Conservation (phyloP, 2,329 filamentous ascomycete genomes). For the Lasiodiplodia sp. region DNA sequence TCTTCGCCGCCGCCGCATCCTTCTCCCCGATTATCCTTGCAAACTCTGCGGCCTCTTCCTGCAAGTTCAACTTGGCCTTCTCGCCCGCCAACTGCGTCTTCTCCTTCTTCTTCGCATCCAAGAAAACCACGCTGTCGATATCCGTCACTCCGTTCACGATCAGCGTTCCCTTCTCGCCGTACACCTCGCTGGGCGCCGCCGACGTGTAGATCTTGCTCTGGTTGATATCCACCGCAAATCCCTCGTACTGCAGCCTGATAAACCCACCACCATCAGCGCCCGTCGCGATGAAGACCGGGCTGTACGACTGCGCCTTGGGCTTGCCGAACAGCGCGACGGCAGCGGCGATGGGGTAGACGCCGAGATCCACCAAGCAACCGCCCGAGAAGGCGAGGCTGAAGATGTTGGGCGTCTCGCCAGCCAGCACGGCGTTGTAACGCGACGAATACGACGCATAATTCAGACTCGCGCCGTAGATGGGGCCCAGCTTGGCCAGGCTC, state of each 20-base stretch:
- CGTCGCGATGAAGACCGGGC: slow-evolving; percentile 52
- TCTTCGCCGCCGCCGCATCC: slow-evolving; percentile 47
- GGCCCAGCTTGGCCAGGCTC: slow-evolving; percentile 48
- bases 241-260: slow-evolving; percentile 53
- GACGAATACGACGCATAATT: slow-evolving; percentile 54
- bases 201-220: slow-evolving; percentile 54
- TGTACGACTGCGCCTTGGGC: slow-evolving; percentile 51
- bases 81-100: slow-evolving; percentile 48
- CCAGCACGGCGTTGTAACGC: slow-evolving; percentile 56
- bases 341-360: slow-evolving; percentile 57
- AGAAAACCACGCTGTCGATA: slow-evolving; percentile 50
- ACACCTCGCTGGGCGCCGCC: slow-evolving; percentile 54
- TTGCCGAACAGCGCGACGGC: slow-evolving; percentile 57
- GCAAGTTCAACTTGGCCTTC: slow-evolving; percentile 54
- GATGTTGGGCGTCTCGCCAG: slow-evolving; percentile 56
- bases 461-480: slow-evolving; percentile 54
- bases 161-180: slow-evolving; percentile 57
- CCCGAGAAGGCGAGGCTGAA: slow-evolving; percentile 57
- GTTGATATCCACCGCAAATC: slow-evolving; percentile 53
- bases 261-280: slow-evolving; percentile 57
- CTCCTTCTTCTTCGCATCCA: slow-evolving; percentile 53
- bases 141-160: slow-evolving; percentile 54
- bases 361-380: slow-evolving; percentile 57
- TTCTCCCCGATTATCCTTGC: slow-evolving; percentile 51
- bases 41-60: slow-evolving; percentile 56